Conservation (phyloP, 371 early-diverging fungal species). For the Zopfochytrium polystomum region DNA sequence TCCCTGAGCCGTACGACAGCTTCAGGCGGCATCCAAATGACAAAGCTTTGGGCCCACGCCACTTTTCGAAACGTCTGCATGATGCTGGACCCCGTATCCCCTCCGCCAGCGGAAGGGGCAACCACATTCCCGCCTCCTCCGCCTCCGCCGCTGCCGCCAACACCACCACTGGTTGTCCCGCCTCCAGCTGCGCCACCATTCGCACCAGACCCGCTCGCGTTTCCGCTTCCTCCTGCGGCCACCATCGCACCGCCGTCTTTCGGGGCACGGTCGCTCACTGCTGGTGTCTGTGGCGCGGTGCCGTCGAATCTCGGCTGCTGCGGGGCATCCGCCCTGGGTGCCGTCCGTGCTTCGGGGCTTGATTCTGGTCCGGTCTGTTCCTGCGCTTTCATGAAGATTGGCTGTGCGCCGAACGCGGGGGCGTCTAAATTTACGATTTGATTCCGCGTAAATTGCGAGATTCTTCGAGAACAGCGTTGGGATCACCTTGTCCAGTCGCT, state of each 20-base stretch:
- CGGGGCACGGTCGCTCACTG: no score
- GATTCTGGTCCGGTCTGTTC: neutral
- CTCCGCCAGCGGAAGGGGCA: no score
- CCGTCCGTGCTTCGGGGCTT: no score
- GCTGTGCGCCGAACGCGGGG: slow-evolving; percentile 26
- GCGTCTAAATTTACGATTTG: slow-evolving; percentile 8
- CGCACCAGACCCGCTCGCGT: slow-evolving; percentile 12
- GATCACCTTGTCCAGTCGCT: slow-evolving; percentile 16
- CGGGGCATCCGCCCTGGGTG: no score
- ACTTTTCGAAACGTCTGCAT: slow-evolving; percentile 34
- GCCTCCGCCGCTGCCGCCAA: no score
- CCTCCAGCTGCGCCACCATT: slow-evolving; percentile 1
- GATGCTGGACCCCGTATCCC: no score
- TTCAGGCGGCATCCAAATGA: slow-evolving; percentile 44
- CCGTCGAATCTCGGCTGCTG: no score
- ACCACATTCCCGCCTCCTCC: no score
- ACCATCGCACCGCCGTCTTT: no score
- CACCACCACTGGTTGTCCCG: slow-evolving; percentile 23
- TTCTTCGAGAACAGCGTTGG: neutral
- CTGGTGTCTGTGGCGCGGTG: no score
- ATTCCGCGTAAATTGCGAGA: slow-evolving; percentile 1
- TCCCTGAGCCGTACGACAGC: slow-evolving; percentile 43
- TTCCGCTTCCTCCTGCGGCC: slow-evolving; percentile 7
- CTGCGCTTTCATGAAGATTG: slow-evolving; percentile 16
- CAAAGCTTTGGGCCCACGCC: slow-evolving; percentile 16